A percentile compares a stretch with the other conserved stretches of the same genome.
Conservation (phyloP, 805 yeast genomes). For the Cyberlindnera mississippiensis region DNA sequence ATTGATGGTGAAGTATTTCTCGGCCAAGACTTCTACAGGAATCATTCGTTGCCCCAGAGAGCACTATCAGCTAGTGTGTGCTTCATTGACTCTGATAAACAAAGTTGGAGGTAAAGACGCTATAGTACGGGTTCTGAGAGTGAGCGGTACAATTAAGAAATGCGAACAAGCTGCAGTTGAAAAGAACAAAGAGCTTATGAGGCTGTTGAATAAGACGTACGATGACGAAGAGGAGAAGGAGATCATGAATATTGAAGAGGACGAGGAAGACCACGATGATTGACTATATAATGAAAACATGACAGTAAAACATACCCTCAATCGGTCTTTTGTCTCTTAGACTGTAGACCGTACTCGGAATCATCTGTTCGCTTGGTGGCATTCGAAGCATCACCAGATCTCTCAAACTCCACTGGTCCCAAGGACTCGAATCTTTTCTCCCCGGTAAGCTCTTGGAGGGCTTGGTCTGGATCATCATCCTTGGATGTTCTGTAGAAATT, state of each 20-base stretch:
- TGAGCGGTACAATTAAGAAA: constrained; percentile 85
- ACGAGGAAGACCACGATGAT: constrained; percentile 19
- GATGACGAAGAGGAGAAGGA: constrained; percentile 21
- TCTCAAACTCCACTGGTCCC: constrained; percentile 47
- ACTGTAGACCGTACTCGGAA: constrained; percentile 24
- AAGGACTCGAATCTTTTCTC: constrained; percentile 23
- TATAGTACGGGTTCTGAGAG: constrained; percentile 58
- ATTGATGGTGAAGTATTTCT: constrained; percentile 71
- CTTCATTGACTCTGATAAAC: constrained; percentile 58
- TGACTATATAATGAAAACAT: neutral
- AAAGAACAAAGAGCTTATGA: constrained; percentile 35
- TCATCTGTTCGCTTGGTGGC: constrained; percentile 9
- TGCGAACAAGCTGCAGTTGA: constrained; percentile 68
- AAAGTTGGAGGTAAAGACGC: constrained; percentile 43
- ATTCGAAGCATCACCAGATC: constrained; percentile 20
- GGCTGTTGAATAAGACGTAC: constrained; percentile 15
- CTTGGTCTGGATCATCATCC: constrained; percentile 20
- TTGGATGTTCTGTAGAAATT: constrained; percentile 43
- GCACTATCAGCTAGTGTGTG: constrained; percentile 56
- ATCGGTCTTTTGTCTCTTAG: constrained; percentile 16
- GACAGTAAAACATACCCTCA: no score
- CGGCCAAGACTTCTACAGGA: constrained; percentile 78
- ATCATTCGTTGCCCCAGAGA: constrained; percentile 74
- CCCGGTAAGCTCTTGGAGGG: constrained; percentile 12
- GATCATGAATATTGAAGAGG: constrained; percentile 17